Evolutionary conservation across 2,329 filamentous ascomycete genomes (phyloP), one percentile per base, ranked within the genome.

Genomic region (Paecilomyces formosus): DNA sequence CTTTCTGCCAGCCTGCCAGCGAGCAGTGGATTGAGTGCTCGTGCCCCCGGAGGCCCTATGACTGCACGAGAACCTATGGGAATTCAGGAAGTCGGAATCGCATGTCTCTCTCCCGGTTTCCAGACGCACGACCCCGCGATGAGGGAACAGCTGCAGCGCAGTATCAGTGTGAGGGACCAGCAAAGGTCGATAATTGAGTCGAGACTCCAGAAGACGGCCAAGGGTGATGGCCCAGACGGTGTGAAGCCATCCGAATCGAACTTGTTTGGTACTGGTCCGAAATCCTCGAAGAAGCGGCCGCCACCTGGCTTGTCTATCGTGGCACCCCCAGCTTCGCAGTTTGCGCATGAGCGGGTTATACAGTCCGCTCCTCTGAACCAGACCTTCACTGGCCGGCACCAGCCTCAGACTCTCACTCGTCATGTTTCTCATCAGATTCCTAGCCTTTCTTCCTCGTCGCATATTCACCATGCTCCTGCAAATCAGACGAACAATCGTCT

Each of bases 71-170:
- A 95, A 53, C 85, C 87, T 22, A 78, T 94, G 39, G 89, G 83
- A 50, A 93, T 97, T 70, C 92, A 96, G 68, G 91, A 97, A 74
- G 89, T 97, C 26, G 94, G 94, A 59, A 82, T 97, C 58, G 93
- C 93, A 50, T 99, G 94, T 69, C 81, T 99, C 57, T 97, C 94
- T 1, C 94, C 94, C 0, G 94, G 94, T 57, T 97, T 99, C 69
- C 87, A 95, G 64, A 97, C 94, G 15, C 90, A 97, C 67, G 92
- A 99, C 74, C 93, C 94, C n/a, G 84, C 89, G 21, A 95, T 97
- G 91, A 88, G 94, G 70, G 91, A 96, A 75, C 92, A 97, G 74
- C 79, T 99, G 56, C 92, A 97, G 76, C 86, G 93, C 65, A 97
- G 94, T 75, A 85, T 97, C 75, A 92, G 89, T 53, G 92, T 99